Evolutionary conservation across 441 rosid species (phyloP), one percentile per base, ranked within the genome.

Genomic region (Gossypium gossypioides): DNA sequence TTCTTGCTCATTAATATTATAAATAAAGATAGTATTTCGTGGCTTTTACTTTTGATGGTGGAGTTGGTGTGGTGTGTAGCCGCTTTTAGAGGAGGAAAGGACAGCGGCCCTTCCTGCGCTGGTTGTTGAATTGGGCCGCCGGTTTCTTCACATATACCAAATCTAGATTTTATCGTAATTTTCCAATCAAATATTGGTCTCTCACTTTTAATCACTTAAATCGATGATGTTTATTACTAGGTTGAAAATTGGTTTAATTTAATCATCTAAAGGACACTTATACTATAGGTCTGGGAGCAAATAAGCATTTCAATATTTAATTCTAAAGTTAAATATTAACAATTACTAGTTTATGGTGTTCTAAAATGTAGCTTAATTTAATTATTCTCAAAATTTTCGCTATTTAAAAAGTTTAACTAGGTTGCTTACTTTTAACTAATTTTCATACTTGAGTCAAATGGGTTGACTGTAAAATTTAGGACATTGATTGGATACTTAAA

Each of bases 41-140:
- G 15, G 34, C 19, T 27, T 59, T 46, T 27, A 59, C 68, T 71
- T 71, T 60, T 71, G 57, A 25, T 58, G 27, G 67, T 58, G 74
- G 74, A 60, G 74, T 71, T 71, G 74, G 68, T 71, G 74, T 9
- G n/a, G 29, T 21, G 59, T 21, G 24, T 25, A 15, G 67, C 16
- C 57, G 22, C 27, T 58, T 71, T 58, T 24, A 42, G 9, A 32
- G 16, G 52, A 69, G 21, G 25, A 52, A 63, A 50, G 34, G 52
- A 5, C 13, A 55, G 63, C 73, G 48, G 46, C 18, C 6, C 4
- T 22, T 57, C 61, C 8, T 46, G 51, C n/a, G 3, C 10, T 21
- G 51, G 54, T 70, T 37, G 73, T 70, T 70, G 73, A 70, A 68
- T 50, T 68, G 15, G 59, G 54, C 60, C 9, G 6, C 57, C 22